A percentile compares a stretch with the other conserved stretches of the same genome.
Conservation (phyloP, 208 protist species). For the Crithidia mellificae region DNA sequence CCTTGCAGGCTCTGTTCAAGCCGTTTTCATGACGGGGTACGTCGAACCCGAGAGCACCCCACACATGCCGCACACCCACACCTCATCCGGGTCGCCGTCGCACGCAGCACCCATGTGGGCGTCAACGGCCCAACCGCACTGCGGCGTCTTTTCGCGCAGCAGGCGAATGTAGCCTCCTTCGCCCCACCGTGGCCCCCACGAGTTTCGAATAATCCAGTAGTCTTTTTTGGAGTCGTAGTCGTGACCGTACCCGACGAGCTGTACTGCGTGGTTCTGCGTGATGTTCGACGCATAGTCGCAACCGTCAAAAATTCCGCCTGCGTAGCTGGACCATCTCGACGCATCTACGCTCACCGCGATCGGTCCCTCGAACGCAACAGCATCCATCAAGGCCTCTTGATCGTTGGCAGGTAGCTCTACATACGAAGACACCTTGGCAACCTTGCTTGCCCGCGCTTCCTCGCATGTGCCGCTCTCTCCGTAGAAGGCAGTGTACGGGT, state of each 20-base stretch:
- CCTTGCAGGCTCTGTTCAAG: neutral
- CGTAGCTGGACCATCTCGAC: conserved; percentile 66
- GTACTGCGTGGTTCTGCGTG: conserved; percentile 84
- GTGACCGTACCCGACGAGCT: conserved; percentile 85
- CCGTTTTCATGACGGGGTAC: conserved; percentile 50
- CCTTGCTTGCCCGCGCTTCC: conserved; percentile 17
- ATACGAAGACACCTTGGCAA: conserved; percentile 52
- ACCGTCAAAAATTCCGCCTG: conserved; percentile 67
- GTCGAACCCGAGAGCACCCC: conserved; percentile 77
- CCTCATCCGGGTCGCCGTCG: conserved; percentile 58
- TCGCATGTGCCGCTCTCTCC: conserved; percentile 51
- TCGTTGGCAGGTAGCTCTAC: conserved; percentile 70
- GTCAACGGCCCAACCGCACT: conserved; percentile 43
- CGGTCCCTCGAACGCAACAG: conserved; percentile 64
- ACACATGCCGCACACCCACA: conserved; percentile 81
- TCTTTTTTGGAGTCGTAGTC: conserved; percentile 43
- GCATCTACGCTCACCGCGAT: conserved; percentile 85
- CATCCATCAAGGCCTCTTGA: conserved; percentile 58
- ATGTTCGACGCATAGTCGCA: conserved; percentile 69
- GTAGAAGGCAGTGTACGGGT: conserved; percentile 78
- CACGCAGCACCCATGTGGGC: conserved; percentile 68
- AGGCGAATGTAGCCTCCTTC: conserved; percentile 84
- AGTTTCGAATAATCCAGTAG: conserved; percentile 93
- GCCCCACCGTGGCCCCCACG: conserved; percentile 79
- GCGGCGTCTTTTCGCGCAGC: conserved; percentile 37